Evolutionary conservation across 345 rosid genomes (phyloP).

Genomic region (Salix viminalis): DNA sequence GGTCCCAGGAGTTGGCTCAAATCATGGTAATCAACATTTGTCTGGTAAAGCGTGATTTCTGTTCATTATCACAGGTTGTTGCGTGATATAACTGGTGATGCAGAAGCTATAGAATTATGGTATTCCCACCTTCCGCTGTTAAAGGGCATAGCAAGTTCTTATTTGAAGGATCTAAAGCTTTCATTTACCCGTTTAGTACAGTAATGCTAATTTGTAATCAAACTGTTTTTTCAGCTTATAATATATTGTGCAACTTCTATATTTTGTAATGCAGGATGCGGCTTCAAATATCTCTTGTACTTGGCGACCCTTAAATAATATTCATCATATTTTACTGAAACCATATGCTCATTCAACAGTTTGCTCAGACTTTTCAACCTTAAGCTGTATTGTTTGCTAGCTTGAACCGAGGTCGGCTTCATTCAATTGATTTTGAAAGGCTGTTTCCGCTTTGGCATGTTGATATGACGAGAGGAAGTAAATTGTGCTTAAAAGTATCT

Average conservation of each 20-base stretch:
- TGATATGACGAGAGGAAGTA: too few relatives aligned
- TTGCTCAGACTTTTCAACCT: too few relatives aligned
- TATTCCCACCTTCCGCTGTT: not conserved
- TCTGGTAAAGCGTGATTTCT: conserved; percentile 34
- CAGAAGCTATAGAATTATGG: not conserved
- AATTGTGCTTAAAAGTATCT: too few relatives aligned
- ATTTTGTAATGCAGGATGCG: not conserved
- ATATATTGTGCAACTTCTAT: not conserved
- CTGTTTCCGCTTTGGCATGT: not conserved
- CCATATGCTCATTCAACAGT: too few relatives aligned
- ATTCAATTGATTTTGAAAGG: not conserved
- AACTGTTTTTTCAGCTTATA: conserved; percentile 8
- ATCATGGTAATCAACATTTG: conserved; percentile 25
- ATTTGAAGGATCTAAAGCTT: not conserved
- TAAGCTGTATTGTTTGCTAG: not conserved
- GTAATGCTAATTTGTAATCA: conserved; percentile 12
- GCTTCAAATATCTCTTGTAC: not conserved
- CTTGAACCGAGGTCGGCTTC: not conserved
- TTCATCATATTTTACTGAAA: too few relatives aligned
- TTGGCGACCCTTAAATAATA: too few relatives aligned
- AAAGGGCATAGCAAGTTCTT: not conserved
- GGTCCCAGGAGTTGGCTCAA: conserved; percentile 28
- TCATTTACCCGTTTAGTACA: not conserved
- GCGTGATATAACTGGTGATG: not conserved
- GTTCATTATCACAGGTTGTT: not conserved